Evolutionary conservation across 805 yeast species (phyloP).

Genomic region (Candida germanica): DNA sequence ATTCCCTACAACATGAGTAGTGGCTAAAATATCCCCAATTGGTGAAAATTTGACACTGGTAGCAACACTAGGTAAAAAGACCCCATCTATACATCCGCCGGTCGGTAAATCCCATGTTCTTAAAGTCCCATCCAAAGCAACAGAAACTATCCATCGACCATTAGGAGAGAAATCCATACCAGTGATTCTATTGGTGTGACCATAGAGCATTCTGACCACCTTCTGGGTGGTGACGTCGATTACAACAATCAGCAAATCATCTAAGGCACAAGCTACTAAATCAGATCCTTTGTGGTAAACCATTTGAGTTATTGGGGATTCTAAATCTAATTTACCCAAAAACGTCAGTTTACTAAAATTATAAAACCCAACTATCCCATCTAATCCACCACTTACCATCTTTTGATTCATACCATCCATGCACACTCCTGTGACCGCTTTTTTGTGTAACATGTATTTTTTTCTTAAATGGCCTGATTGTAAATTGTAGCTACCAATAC

Average conservation of each 20-base stretch:
- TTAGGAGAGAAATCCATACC: slow-evolving; percentile 88
- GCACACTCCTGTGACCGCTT: slow-evolving; percentile 83
- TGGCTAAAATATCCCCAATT: slow-evolving; percentile 84
- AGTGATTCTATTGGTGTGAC: slow-evolving; percentile 87
- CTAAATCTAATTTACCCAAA: slow-evolving; percentile 63
- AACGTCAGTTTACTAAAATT: slow-evolving; percentile 72
- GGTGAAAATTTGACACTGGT: slow-evolving; percentile 81
- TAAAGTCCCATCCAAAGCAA: slow-evolving; percentile 79
- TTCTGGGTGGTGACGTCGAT: slow-evolving; percentile 78
- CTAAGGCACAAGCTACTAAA: slow-evolving; percentile 78
- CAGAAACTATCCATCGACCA: slow-evolving; percentile 90
- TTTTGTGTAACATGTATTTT: slow-evolving; percentile 65
- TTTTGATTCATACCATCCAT: slow-evolving; percentile 87
- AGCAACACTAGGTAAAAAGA: slow-evolving; percentile 71
- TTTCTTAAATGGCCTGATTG: slow-evolving; percentile 87
- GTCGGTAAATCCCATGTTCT: slow-evolving; percentile 98
- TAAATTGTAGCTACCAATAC: slow-evolving; percentile 79
- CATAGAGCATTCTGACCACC: slow-evolving; percentile 82
- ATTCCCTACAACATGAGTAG: slow-evolving; percentile 84
- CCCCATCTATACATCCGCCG: slow-evolving; percentile 95
- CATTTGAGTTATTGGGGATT: slow-evolving; percentile 75
- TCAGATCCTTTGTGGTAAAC: slow-evolving; percentile 81
- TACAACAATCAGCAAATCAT: slow-evolving; percentile 79
- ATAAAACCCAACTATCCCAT: slow-evolving; percentile 84
- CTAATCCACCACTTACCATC: slow-evolving; percentile 84